Base-by-base conservation (phyloP, 257 asterid genomes). In the Eustoma russellianum region DNA sequence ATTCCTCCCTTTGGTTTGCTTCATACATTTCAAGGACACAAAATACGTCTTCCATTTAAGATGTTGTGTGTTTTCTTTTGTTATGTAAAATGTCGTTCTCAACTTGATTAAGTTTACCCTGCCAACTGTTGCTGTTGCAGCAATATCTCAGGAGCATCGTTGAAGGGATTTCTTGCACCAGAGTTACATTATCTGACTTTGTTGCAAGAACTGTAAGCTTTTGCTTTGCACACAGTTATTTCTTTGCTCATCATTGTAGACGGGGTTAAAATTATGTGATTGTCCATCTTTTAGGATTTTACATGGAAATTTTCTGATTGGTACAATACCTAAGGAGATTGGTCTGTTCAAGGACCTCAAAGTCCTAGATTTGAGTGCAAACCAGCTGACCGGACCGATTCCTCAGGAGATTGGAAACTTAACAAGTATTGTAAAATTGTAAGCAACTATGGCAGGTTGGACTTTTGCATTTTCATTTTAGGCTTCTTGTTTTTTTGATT, bases 261-360 rank as follows among this genome's bases (percentile, higher is more conserved):
- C 30, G 18, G 52, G 14, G 59, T 65, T 18, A 71, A 54, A 69
- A 69, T 7, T 38, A 14, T 41, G 60, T 17, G 24, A 24, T 24
- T 57, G 62, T 45, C 41, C 30, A 19, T 61, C 52, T 63, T 54
- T 57, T 69, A 92, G 99, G 63, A 63, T 77, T 57, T 75, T 92
- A 77, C 95, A 81, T 73, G 86, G 81, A 33, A 92, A 92, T 70
- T 45, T 59, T 58, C 79, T 92, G 78, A 76, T 81, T 46, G 95
- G 97, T 56, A 64, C 82, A 40, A 85, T 92, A 53, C 99, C 99
- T 1, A 92, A 78, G 68, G 93, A 92, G 71, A 71, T 92, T 68
- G 91, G 95, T 35, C 46, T 61, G 77, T 74, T 92, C 78, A 83
- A 70, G 58, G 81, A 77, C 66, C 83, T 92, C 57, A 74, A 69